phyloP scores from a whole-genome alignment of 2,329 filamentous ascomycete species.

The Penicillium sclerotiorum region DNA sequence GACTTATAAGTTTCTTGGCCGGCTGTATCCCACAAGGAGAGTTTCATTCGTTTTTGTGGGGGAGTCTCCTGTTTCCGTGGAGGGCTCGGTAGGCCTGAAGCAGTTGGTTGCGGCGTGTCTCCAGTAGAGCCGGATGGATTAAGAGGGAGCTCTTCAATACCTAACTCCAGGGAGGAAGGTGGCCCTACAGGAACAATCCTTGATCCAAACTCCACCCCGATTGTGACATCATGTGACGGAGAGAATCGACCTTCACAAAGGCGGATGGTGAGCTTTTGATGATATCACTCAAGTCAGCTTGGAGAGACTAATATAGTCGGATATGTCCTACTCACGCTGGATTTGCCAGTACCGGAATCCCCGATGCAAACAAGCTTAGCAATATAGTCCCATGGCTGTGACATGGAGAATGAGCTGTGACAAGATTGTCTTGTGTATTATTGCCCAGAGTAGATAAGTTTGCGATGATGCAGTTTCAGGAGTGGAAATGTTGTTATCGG shows the following conservation, averaged over 20 bases:
- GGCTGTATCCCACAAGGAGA: conserved; percentile 92
- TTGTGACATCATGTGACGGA: conserved; percentile 92
- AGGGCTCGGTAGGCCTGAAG: conserved; percentile 37
- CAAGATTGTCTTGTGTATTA: conserved; percentile 1
- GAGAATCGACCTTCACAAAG: conserved; percentile 97
- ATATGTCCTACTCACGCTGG: conserved; percentile 55
- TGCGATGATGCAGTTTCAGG: conserved; percentile 12
- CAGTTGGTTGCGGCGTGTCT: conserved; percentile 16
- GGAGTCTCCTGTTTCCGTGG: conserved; percentile 40
- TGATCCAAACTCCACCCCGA: conserved; percentile 94
- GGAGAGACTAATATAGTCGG: neutral
- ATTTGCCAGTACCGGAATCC: conserved; percentile 95
- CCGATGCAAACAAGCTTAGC: conserved; percentile 98
- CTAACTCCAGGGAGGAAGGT: conserved; percentile 66
- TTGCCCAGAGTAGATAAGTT: neutral
- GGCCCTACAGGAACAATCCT: conserved; percentile 89
- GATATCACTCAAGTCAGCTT: neutral
- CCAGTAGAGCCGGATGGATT: conserved; percentile 13
- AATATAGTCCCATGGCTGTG: conserved; percentile 90
- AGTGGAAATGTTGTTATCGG: conserved; percentile 14
- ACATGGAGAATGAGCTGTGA: conserved; percentile 44
- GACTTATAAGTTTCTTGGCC: conserved; percentile 98
- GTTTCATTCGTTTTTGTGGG: conserved; percentile 79
- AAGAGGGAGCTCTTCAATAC: conserved; percentile 46
- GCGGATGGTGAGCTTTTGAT: conserved; percentile 76